Evolutionary conservation across 1,139 yeast genomes (phyloP).

Genomic region (Komagataea norvegica): DNA sequence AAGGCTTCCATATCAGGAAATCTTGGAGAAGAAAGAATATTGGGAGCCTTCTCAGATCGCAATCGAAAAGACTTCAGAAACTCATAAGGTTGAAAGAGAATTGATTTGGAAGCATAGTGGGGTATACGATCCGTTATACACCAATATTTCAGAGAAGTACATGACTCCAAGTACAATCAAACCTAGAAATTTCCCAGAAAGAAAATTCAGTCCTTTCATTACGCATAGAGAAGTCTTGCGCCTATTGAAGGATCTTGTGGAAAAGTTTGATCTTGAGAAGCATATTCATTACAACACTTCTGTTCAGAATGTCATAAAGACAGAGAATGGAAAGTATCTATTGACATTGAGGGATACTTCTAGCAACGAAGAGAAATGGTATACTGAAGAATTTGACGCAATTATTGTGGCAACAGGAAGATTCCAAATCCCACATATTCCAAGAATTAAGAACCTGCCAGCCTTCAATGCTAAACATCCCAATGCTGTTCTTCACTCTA

Average conservation of each 20-base stretch:
- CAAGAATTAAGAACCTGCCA: constrained; percentile 30
- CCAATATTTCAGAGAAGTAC: constrained; percentile 40
- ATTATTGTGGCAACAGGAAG: constrained; percentile 40
- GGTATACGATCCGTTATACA: constrained; percentile 38
- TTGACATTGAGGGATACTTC: constrained; percentile 27
- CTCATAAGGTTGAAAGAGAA: constrained; percentile 16
- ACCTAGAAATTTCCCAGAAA: constrained; percentile 3
- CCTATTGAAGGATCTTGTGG: constrained; percentile 31
- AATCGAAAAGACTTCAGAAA: constrained; percentile 6
- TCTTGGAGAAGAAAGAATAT: constrained; percentile 11
- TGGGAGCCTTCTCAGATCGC: constrained; percentile 16
- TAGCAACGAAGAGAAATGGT: constrained; percentile 23
- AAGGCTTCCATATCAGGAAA: constrained; percentile 14
- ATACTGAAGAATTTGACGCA: constrained; percentile 33
- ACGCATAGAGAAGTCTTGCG: constrained; percentile 33
- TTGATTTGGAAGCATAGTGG: constrained; percentile 39
- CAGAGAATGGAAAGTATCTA: constrained; percentile 33
- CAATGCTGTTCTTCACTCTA: constrained; percentile 22
- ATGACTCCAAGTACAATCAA: constrained; percentile 31
- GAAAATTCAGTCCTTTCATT: constrained; percentile 35
- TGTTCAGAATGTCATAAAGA: constrained; percentile 36
- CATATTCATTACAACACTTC: constrained; percentile 35
- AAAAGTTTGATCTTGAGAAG: constrained; percentile 28
- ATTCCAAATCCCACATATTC: constrained; percentile 41
- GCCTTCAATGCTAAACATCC: constrained; percentile 29